Evolutionary conservation across 148 eudicot species (phyloP).

Genomic region (Cornus florida): DNA sequence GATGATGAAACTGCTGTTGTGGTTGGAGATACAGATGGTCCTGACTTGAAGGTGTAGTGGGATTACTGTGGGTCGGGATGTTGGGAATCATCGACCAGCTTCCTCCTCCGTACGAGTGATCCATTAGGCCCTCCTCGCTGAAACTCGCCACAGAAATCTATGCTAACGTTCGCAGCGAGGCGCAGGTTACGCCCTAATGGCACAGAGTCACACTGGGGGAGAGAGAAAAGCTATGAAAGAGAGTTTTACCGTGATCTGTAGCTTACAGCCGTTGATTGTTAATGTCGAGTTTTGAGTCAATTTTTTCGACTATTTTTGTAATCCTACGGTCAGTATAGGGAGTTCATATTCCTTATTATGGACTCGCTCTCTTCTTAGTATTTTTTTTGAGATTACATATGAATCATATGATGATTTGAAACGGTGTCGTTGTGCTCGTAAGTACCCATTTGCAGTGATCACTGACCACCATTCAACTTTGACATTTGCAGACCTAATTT

Average conservation of each 20-base stretch:
- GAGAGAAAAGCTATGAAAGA: no score
- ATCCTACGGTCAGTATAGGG: no score
- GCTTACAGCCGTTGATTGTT: no score
- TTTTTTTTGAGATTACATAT: no score
- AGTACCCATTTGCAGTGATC: background rate
- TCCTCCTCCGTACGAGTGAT: slow-evolving; percentile 68
- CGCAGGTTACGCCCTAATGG: background rate
- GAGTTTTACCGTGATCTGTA: no score
- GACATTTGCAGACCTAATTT: background rate
- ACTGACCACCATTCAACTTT: background rate
- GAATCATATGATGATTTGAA: background rate
- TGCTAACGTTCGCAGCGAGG: background rate
- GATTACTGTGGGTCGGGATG: slow-evolving; percentile 50
- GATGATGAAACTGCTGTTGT: slow-evolving; percentile 28
- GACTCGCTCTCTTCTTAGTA: background rate
- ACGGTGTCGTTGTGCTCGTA: background rate
- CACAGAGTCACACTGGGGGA: no score
- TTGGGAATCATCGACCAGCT: slow-evolving; percentile 86
- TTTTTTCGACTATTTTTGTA: no score
- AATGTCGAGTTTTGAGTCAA: no score
- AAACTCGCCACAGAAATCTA: background rate
- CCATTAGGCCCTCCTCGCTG: slow-evolving; percentile 33
- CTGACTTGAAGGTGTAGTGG: slow-evolving; percentile 59
- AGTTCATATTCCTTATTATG: no score
- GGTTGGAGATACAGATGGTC: slow-evolving; percentile 60